Base-by-base conservation (phyloP, 2,329 filamentous ascomycete genomes). In the Phialophora tarda region DNA sequence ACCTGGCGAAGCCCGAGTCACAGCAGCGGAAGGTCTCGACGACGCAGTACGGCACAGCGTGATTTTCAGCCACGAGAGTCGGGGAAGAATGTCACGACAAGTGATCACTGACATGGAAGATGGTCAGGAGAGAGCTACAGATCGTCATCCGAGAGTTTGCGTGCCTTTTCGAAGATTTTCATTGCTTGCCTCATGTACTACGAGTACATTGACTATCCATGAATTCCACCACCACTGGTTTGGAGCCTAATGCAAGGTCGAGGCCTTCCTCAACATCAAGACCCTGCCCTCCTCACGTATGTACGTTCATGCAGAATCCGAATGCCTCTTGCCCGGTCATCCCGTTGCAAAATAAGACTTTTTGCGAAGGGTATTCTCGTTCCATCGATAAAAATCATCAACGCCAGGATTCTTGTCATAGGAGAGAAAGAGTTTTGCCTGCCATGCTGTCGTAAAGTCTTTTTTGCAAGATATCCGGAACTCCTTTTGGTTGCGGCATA, bases 401-500 rank as follows among this genome's bases (percentile, higher is more conserved):
- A 58, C 53, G 63, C 41, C 41, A 38, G 48, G 17, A 48, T 62
- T 55, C 12, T 38, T 66, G 59, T 57, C 82, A 79, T 82, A 80
- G 76, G 76, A 71, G 63, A 73, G 73, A 78, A 78, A 77, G 48
- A 54, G 58, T 34, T 65, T 66, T 66, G 63, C 63, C 63, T 63
- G 63, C 69, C 65, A 71, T 70, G 67, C 65, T 69, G 57, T 59
- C 56, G 48, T 47, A 60, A 66, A 55, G 64, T 62, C 63, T 77
- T 74, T 72, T 81, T 81, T 90, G 89, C 88, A 86, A 90, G 89
- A 91, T 91, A 91, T 91, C 89, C 89, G 89, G 89, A 91, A 89
- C 88, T 89, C 88, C 87, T 78, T 88, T 38, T 86, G 86, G 78
- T 83, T 80, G 81, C 78, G 80, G 80, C 78, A 76, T 73, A 76